These are phyloP conservation scores for Tympanopsis confertula DNA, from an alignment of 2,329 filamentous ascomycete genomes.

Conservation along the genomic window DNA sequence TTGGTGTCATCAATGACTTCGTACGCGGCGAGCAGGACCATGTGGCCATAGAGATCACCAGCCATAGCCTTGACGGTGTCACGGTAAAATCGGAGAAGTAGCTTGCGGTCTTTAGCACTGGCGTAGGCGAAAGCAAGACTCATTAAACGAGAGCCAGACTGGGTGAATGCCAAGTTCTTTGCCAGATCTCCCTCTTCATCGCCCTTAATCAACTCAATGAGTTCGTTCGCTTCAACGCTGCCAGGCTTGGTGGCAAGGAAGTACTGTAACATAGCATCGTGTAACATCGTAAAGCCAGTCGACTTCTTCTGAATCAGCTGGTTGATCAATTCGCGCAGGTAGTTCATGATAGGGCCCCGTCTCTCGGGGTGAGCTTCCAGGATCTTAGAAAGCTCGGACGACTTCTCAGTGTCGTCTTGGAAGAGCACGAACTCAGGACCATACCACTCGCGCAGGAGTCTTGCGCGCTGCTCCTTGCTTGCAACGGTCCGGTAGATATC, in stretches of 20 bases:
- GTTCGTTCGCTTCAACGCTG: constrained; percentile 73
- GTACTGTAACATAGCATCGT: constrained; percentile 97
- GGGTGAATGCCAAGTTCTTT: constrained; percentile 94
- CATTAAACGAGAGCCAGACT: constrained; percentile 71
- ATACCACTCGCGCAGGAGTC: constrained; percentile 87
- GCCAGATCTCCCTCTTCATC: constrained; percentile 83
- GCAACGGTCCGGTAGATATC: constrained; percentile 88
- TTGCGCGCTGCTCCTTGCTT: constrained; percentile 73
- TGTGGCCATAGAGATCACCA: constrained; percentile 65
- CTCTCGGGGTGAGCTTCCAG: constrained; percentile 73
- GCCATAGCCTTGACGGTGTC: constrained; percentile 80
- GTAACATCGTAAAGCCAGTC: constrained; percentile 92
- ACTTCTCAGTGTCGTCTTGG: constrained; percentile 40
- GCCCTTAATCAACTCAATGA: constrained; percentile 79
- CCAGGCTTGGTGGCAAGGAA: constrained; percentile 69
- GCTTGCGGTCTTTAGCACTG: constrained; percentile 82
- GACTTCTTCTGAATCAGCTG: constrained; percentile 90
- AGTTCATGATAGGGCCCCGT: constrained; percentile 74
- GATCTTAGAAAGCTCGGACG: constrained; percentile 61
- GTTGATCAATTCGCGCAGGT: constrained; percentile 78
- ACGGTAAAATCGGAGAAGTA: constrained; percentile 79
- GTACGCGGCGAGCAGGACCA: constrained; percentile 72
- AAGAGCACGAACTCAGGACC: constrained; percentile 84
- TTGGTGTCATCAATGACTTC: constrained; percentile 94
- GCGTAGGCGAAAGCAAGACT: constrained; percentile 75